Evolutionary conservation across 129 eudicot genomes (phyloP).

Genomic region (Rutidosis leptorrhynchoides): DNA sequence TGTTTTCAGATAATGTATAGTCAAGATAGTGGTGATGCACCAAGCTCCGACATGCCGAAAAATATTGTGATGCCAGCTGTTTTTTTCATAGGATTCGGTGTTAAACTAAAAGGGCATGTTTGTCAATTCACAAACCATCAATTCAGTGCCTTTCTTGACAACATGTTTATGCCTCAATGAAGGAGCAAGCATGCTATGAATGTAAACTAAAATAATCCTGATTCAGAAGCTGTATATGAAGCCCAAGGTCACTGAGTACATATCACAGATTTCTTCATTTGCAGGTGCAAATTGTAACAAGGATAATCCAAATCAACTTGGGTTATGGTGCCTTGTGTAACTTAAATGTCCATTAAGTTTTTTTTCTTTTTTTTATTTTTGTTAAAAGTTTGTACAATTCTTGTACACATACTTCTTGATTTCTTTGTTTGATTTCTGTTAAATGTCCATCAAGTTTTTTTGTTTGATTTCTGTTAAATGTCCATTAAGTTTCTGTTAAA

Average conservation of each 20-base stretch:
- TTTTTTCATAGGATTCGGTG: constrained; percentile 28
- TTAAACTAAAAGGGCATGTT: constrained; percentile 25
- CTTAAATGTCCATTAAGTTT: constrained; percentile 27
- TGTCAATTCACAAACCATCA: constrained; percentile 27
- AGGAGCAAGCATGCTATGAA: constrained; percentile 28
- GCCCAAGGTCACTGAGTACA: constrained; percentile 41
- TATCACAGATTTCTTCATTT: constrained; percentile 34
- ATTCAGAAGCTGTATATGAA: constrained; percentile 31
- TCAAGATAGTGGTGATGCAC: constrained; percentile 24
- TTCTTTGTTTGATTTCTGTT: too few relatives aligned
- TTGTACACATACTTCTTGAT: constrained; percentile 31
- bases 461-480: constrained; percentile 31
- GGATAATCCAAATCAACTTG: constrained; percentile 24
- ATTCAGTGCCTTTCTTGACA: constrained; percentile 31
- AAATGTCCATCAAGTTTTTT: too few relatives aligned
- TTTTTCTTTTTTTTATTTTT: too few relatives aligned
- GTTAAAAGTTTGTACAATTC: background rate
- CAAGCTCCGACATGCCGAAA: constrained; percentile 13
- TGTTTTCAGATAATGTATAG: constrained; percentile 26
- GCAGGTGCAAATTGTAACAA: constrained; percentile 35
- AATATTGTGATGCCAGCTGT: constrained; percentile 15
- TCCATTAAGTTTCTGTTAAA: too few relatives aligned
- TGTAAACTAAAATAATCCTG: constrained; percentile 28
- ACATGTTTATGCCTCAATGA: constrained; percentile 23
- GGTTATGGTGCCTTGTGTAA: constrained; percentile 36